Evolutionary conservation across 768 basidiomycete genomes (phyloP), one percentile per base, ranked within the genome.

Genomic region (Suillus fuscotomentosus): DNA sequence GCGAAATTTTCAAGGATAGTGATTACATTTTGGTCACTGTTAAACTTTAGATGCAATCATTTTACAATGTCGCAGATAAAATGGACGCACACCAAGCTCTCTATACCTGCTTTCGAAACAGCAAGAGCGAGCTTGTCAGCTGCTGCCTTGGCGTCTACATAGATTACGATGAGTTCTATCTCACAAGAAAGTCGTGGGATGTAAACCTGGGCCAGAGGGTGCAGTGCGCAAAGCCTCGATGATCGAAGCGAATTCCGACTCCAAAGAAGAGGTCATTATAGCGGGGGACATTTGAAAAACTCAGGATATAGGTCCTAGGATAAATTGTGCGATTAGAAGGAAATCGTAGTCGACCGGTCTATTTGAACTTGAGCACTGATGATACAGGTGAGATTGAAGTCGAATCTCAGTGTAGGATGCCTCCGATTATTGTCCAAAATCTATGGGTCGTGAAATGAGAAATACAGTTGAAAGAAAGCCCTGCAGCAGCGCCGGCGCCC

Each of bases 121-220:
- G 90, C 86, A 43, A 89, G 85, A 65, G 92, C 91, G 64, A 94
- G 81, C 70, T 84, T 86, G 78, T 94, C 92, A 47, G 90, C 90
- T 24, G 92, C 92, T 60, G 84, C 90, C 77, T 92, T 94, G 43
- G 91, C 92, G 81, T 94, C 92, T 90, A 70, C n/a, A 55, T 41
- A 67, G 62, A 64, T 45, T 66, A 61, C 59, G 60, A 57, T 63
- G 6, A 41, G 39, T 27, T 64, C 43, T 36, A 24, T 43, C 13
- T 50, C 65, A 34, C 31, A 56, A 27, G 24, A 48, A 59, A 64
- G 63, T 53, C 51, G 9, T 60, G 39, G 31, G 45, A 45, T 45
- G 70, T 77, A 61, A 62, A 83, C 88, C 87, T 69, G 85, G 86
- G 47, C 83, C 87, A 27, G 88, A 88, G 60, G 88, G 86, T 27